Percentiles rank a stretch among this genome's conserved stretches.
Conservation (phyloP, 2,329 filamentous ascomycete species). For the Plectosphaerella sp. region DNA sequence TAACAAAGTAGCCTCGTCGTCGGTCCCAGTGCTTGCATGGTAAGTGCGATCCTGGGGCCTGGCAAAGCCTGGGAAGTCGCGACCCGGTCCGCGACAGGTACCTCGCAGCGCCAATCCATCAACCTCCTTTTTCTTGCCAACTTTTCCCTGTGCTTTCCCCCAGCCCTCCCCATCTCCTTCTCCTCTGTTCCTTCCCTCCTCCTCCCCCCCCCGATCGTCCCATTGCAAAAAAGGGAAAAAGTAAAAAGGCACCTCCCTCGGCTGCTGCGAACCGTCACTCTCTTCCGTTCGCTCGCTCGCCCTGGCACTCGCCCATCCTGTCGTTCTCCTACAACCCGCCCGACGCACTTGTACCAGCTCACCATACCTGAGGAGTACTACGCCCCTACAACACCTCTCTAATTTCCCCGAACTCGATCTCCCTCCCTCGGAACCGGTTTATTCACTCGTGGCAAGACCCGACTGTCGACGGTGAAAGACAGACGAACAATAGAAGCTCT, state of each 20-base stretch:
- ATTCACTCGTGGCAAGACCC: no score
- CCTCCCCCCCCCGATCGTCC: not conserved
- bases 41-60: no score
- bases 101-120: no score
- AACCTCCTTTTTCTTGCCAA: conserved; percentile 6
- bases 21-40: no score
- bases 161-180: not conserved
- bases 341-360: not conserved
- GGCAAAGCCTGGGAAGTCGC: no score
- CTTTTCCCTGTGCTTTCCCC: not conserved
- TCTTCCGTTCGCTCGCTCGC: conserved; percentile 3
- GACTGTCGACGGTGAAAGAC: no score
- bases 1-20: no score
- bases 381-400: no score
- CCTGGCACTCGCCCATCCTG: not conserved
- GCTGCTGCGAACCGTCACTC: conserved; percentile 5
- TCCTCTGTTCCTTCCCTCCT: not conserved
- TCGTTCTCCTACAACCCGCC: not conserved
- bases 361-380: no score
- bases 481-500: no score
- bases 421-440: no score
- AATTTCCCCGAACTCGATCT: not conserved
- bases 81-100: no score
- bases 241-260: conserved; percentile 1
- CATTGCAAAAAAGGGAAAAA: not conserved